Base-by-base conservation (phyloP, 305 asterid genomes). In the Plantago coronopus region DNA sequence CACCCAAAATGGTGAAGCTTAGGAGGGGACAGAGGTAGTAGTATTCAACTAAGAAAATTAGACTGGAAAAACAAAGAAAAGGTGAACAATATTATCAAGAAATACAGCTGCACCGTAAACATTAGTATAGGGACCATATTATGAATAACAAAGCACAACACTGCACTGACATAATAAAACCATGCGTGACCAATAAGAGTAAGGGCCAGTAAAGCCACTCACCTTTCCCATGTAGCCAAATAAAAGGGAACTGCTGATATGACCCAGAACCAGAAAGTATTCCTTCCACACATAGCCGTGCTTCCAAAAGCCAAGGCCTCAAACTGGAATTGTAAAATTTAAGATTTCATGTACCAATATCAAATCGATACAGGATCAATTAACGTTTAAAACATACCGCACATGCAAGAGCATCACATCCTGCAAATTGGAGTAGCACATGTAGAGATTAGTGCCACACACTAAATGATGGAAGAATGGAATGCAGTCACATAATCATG, bases 341-440 rank as follows among this genome's bases (percentile, higher is more conserved):
- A 70, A 68, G 40, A 5, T 65, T 51, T 48, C 48, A 62, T 29
- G 66, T 38, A 62, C 49, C 60, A 54, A 27, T 64, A 54, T 55
- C 34, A 68, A 42, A 54, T 64, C 67, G 60, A 73, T 45, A 72
- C 57, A 29, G 50, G 21, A 63, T 54, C 43, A 57, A 40, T 5
- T 43, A 62, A 49, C 46, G 64, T 38, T 19, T 40, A 66, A 44
- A 54, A 74, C 96, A 55, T 87, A 90, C 97, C 80, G 97, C 94
- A 72, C 97, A 90, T 54, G 88, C 97, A 76, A 90, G 96, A 58
- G 97, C 97, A 83, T 90, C 97, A 74, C 97, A 90, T 65, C 97
- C 97, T 90, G 88, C 78, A 62, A 73, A 64, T 62, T 63, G 69
- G 68, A 64, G 54, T 49, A 5, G 1, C 37, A 75, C 50, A 45